A percentile compares a stretch with the other conserved stretches of the same genome.
Evolutionary conservation across 306 rosid species (phyloP).

Genomic region (Prunus kanzakura): DNA sequence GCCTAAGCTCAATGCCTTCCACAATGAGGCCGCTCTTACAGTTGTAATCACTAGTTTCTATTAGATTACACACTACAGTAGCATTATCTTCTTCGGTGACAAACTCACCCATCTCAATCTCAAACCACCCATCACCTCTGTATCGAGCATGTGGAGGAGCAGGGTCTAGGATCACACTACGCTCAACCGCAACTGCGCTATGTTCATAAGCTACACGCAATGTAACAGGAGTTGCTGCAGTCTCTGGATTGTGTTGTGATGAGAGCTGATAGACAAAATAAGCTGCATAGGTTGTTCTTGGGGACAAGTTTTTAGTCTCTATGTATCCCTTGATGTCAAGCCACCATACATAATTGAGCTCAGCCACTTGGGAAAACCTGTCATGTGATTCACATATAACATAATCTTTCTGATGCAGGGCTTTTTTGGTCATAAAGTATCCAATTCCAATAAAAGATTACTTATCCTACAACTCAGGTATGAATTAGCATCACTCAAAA

Average conservation of each 20-base stretch:
- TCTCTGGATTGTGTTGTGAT: no score
- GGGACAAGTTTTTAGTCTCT: slow-evolving; percentile 17
- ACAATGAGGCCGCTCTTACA: slow-evolving; percentile 10
- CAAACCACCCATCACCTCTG: slow-evolving; percentile 24
- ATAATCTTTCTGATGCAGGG: no score
- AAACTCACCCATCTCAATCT: slow-evolving; percentile 34
- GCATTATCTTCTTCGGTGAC: slow-evolving; percentile 13
- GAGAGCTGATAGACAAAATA: slow-evolving; percentile 22
- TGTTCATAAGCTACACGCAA: slow-evolving; percentile 3
- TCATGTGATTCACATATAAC: neutral
- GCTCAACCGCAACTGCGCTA: neutral
- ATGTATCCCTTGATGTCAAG: slow-evolving; percentile 23
- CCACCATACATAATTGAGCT: slow-evolving; percentile 3
- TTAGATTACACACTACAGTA: slow-evolving; percentile 1
- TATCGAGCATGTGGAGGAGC: neutral
- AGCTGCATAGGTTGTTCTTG: slow-evolving; percentile 30
- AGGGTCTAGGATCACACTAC: slow-evolving; percentile 11
- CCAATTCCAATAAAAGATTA: no score
- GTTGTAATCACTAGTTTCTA: neutral
- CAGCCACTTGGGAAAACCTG: slow-evolving; percentile 31
- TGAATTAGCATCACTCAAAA: no score
- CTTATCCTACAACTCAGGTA: no score
- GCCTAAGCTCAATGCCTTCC: slow-evolving; percentile 40
- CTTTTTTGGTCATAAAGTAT: no score
- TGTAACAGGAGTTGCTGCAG: neutral